Percentiles rank a stretch among this genome's conserved stretches.
Evolutionary conservation across 2,329 filamentous ascomycete species (phyloP).

Genomic region (Coleophoma crateriformis): DNA sequence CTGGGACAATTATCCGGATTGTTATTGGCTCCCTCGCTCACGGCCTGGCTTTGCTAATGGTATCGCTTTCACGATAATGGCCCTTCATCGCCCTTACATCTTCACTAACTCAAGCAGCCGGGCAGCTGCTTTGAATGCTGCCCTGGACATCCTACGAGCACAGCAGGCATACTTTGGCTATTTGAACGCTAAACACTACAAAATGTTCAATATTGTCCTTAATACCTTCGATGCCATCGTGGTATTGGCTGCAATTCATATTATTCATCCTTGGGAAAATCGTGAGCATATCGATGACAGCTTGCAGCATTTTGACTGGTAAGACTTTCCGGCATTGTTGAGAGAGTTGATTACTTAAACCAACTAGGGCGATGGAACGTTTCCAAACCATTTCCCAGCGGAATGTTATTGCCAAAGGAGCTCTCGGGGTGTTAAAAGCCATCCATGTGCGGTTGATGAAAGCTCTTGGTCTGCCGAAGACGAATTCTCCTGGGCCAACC

Average conservation of each 20-base stretch:
- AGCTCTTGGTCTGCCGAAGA: constrained; percentile 29
- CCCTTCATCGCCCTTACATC: constrained; percentile 56
- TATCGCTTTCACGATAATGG: constrained; percentile 48
- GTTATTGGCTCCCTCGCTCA: constrained; percentile 46
- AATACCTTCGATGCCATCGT: constrained; percentile 61
- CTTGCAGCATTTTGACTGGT: constrained; percentile 53
- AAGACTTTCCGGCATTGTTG: too few species aligned
- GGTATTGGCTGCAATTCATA: constrained; percentile 54
- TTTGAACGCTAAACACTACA: constrained; percentile 45
- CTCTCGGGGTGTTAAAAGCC: constrained; percentile 48
- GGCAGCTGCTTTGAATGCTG: constrained; percentile 49
- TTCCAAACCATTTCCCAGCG: constrained; percentile 50
- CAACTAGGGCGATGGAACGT: constrained; percentile 37
- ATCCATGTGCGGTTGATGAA: constrained; percentile 49
- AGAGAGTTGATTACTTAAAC: too few species aligned
- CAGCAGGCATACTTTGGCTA: constrained; percentile 45
- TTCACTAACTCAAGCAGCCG: constrained; percentile 50
- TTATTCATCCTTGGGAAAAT: constrained; percentile 53
- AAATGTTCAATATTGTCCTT: constrained; percentile 51
- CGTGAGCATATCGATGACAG: constrained; percentile 39
- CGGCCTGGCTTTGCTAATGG: constrained; percentile 41
- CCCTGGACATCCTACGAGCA: constrained; percentile 47
- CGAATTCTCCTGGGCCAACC: not conserved
- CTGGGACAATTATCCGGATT: constrained; percentile 48
- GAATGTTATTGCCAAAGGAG: constrained; percentile 48